Conservation (phyloP, 495 filamentous ascomycete genomes). For the Aspergillus heteromorphus region DNA sequence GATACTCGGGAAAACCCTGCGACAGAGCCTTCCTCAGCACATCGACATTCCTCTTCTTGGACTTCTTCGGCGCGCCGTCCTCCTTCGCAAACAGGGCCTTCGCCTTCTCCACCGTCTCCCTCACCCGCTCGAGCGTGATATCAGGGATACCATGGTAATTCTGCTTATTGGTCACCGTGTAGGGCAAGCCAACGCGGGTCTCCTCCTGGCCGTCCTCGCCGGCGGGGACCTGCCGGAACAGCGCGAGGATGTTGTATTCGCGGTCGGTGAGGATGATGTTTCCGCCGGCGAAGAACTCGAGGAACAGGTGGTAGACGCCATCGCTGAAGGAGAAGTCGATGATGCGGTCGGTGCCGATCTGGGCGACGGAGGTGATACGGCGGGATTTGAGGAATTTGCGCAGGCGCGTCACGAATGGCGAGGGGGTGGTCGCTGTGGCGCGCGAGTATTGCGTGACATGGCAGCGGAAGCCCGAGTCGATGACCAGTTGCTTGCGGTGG, state of each 20-base stretch:
- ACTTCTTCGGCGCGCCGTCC: constrained; percentile 57
- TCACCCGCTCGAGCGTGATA: constrained; percentile 66
- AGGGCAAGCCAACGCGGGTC: constrained; percentile 65
- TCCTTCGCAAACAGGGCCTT: constrained; percentile 50
- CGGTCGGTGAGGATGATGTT: constrained; percentile 89
- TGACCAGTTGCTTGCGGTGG: constrained; percentile 75
- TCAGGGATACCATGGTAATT: constrained; percentile 70
- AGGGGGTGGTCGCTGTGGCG: constrained; percentile 75
- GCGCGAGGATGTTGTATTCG: constrained; percentile 68
- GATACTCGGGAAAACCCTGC: constrained; percentile 76
- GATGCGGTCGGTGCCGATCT: constrained; percentile 90
- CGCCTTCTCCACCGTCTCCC: constrained; percentile 61
- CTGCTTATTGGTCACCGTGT: constrained; percentile 76
- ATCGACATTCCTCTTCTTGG: constrained; percentile 68
- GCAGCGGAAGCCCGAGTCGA: constrained; percentile 94
- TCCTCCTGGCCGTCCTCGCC: constrained; percentile 71
- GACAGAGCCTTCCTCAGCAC: constrained; percentile 72
- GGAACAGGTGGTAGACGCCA: constrained; percentile 76
- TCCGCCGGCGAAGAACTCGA: constrained; percentile 95
- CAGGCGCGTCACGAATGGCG: constrained; percentile 72
- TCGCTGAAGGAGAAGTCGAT: constrained; percentile 91
- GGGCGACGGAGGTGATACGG: constrained; percentile 70
- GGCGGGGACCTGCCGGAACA: constrained; percentile 72
- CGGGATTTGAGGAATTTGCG: constrained; percentile 85
- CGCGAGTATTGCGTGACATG: constrained; percentile 88